Evolutionary conservation across 768 basidiomycete species (phyloP).

Genomic region (Pleurotus giganteus): DNA sequence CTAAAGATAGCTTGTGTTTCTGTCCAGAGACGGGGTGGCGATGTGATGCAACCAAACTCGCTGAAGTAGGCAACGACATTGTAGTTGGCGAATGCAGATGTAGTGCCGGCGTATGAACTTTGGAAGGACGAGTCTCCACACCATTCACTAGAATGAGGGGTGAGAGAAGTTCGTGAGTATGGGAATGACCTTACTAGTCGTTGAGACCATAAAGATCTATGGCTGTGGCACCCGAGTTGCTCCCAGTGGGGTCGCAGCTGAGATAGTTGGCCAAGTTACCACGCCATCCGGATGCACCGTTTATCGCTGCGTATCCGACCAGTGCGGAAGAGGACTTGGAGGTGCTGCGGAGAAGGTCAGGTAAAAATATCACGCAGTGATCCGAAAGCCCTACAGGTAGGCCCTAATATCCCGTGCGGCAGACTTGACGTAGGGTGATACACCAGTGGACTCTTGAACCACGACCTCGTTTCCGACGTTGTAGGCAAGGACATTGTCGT

Average conservation of each 20-base stretch:
- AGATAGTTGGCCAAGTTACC: slow-evolving; percentile 74
- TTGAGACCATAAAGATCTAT: slow-evolving; percentile 90
- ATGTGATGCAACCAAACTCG: slow-evolving; percentile 76
- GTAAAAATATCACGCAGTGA: slow-evolving; percentile 6
- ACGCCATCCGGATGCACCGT: slow-evolving; percentile 63
- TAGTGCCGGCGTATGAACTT: slow-evolving; percentile 52
- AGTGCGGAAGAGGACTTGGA: slow-evolving; percentile 65
- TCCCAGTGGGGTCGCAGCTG: slow-evolving; percentile 62
- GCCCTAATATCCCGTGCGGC: slow-evolving; percentile 87
- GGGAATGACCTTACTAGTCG: slow-evolving; percentile 62
- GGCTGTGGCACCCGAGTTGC: slow-evolving; percentile 53
- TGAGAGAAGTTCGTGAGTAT: slow-evolving; percentile 5
- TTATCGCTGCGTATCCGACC: slow-evolving; percentile 85
- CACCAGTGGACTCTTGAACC: slow-evolving; percentile 46
- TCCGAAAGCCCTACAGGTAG: slow-evolving; percentile 60
- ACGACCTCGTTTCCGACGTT: slow-evolving; percentile 90
- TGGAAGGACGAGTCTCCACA: slow-evolving; percentile 68
- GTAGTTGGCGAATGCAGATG: slow-evolving; percentile 55
- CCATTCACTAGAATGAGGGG: slow-evolving; percentile 59
- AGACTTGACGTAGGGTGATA: slow-evolving; percentile 83
- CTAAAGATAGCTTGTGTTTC: slow-evolving; percentile 76
- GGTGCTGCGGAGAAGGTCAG: slow-evolving; percentile 35
- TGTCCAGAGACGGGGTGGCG: slow-evolving; percentile 69
- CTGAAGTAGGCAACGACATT: slow-evolving; percentile 89
- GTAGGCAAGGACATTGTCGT: slow-evolving; percentile 86